A percentile compares a stretch with the other conserved stretches of the same genome.
These are phyloP conservation scores for Linnemannia schmuckeri DNA, from an alignment of 192 early-diverging fungal genomes.

Conservation along the genomic window DNA sequence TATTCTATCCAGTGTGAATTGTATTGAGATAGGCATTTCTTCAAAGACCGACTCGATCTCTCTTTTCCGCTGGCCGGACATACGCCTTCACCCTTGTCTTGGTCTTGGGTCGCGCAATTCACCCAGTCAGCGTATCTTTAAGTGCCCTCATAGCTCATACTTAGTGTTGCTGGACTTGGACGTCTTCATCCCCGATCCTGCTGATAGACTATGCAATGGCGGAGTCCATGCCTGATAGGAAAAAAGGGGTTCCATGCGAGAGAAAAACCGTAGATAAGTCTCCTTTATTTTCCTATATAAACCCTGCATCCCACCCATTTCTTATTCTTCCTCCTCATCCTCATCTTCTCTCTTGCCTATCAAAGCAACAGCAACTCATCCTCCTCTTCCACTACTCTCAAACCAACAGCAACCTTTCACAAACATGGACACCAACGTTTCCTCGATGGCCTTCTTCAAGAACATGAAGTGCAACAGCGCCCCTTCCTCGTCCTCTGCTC, in stretches of 20 bases:
- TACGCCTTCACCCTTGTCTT: too few relatives aligned
- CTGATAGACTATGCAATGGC: neutral
- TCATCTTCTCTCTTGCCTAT: neutral
- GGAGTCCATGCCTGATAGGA: neutral
- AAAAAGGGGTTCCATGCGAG: neutral
- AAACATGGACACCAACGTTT: slow-evolving; percentile 49
- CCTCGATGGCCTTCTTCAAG: slow-evolving; percentile 54
- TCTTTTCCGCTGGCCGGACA: too few relatives aligned
- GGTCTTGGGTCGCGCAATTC: too few relatives aligned
- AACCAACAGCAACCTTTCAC: neutral
- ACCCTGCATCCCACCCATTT: neutral
- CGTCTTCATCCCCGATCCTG: neutral
- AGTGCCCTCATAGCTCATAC: neutral
- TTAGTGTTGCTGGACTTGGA: neutral
- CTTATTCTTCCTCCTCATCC: neutral
- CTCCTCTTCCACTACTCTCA: neutral
- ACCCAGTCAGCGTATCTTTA: neutral
- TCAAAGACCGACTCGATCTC: too few relatives aligned
- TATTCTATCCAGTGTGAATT: too few relatives aligned
- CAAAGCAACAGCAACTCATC: neutral
- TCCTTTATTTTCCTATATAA: neutral
- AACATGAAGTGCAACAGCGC: slow-evolving; percentile 53
- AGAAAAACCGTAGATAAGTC: neutral
- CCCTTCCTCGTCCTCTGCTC: neutral
- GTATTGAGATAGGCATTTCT: too few relatives aligned